Conservation (phyloP, 192 early-diverging fungal species). For the Pilobolus umbonatus region DNA sequence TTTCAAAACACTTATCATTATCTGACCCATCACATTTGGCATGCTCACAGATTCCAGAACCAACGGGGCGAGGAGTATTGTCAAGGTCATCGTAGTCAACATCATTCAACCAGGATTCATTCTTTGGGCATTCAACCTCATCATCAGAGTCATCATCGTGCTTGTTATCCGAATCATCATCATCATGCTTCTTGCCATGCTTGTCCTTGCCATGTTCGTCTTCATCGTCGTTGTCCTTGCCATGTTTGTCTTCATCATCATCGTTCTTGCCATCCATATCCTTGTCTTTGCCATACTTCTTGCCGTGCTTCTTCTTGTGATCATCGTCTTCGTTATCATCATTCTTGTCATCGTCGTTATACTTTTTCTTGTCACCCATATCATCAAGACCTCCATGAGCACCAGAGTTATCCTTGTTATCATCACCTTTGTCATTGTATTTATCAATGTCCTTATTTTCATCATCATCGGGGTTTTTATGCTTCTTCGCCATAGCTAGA, state of each 20-base stretch:
- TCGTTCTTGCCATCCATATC: not conserved
- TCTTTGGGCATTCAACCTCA: conserved; percentile 1
- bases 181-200: too few relatives aligned
- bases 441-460: not conserved
- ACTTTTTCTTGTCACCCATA: not conserved
- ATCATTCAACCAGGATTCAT: conserved; percentile 6
- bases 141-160: not conserved
- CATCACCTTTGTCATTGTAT: not conserved
- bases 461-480: conserved; percentile 8
- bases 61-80: conserved; percentile 11
- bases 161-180: not conserved
- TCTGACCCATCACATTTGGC: conserved; percentile 29
- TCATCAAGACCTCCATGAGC: not conserved
- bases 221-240: not conserved
- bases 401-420: not conserved
- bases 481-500: not conserved
- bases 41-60: conserved; percentile 20
- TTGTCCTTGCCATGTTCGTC: too few relatives aligned
- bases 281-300: conserved; percentile 5
- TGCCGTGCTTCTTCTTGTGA: not conserved
- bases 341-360: not conserved
- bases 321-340: not conserved
- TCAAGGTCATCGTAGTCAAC: not conserved
- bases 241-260: not conserved
- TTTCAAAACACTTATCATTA: conserved; percentile 30